Conservation (phyloP, 805 yeast species). For the Scheffersomyces lignosus region DNA sequence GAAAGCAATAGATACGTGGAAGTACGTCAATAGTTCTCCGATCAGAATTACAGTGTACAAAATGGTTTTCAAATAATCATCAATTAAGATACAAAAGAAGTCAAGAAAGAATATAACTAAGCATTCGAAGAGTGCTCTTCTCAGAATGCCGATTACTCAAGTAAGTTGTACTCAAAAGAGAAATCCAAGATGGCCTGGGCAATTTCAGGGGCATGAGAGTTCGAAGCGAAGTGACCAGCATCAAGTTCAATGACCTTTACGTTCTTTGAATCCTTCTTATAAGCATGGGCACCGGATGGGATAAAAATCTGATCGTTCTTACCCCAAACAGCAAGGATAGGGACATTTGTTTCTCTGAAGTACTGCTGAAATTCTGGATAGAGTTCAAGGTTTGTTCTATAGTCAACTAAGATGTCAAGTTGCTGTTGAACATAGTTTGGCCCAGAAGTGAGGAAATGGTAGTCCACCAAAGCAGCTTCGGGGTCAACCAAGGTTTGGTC, state of each 20-base stretch:
- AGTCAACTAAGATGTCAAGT: conserved; percentile 34
- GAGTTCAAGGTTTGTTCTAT: conserved; percentile 29
- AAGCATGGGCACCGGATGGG: conserved; percentile 38
- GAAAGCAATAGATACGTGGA: too few species aligned
- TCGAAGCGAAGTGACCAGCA: conserved; percentile 43
- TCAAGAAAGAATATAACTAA: too few species aligned
- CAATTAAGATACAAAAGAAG: too few species aligned
- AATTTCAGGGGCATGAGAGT: conserved; percentile 26
- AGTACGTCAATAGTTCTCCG: too few species aligned
- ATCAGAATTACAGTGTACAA: too few species aligned
- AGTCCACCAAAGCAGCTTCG: conserved; percentile 28
- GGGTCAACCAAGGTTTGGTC: conserved; percentile 29
- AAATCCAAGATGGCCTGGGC: conserved; percentile 26
- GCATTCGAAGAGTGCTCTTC: too few species aligned
- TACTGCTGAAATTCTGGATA: conserved; percentile 39
- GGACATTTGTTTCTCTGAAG: conserved; percentile 29
- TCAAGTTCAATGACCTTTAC: conserved; percentile 25
- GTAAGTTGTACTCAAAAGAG: conserved; percentile 7
- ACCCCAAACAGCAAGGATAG: conserved; percentile 43
- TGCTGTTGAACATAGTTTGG: conserved; percentile 28
- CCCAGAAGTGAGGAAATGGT: conserved; percentile 19
- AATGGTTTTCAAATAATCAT: too few species aligned
- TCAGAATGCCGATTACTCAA: too few species aligned
- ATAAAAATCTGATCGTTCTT: conserved; percentile 37
- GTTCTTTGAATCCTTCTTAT: conserved; percentile 27